Conservation (phyloP, 495 filamentous ascomycete genomes). For the Niebla homalea region DNA sequence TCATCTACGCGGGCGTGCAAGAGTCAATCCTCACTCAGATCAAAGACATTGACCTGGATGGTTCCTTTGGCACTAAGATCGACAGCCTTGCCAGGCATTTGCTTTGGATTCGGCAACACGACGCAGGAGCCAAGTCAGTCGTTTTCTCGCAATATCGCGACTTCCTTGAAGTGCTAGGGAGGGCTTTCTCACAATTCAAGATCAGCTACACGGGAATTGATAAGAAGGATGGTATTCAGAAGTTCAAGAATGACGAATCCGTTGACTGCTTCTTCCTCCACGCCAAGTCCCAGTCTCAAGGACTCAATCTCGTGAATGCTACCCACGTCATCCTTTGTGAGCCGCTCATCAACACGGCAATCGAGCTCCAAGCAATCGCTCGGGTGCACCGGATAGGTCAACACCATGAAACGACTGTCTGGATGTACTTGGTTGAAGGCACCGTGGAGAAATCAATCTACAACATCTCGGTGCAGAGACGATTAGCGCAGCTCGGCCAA, state of each 20-base stretch:
- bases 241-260: constrained; percentile 60
- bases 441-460: constrained; percentile 88
- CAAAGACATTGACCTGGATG: constrained; percentile 61
- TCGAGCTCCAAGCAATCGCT: constrained; percentile 88
- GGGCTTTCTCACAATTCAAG: constrained; percentile 50
- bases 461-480: constrained; percentile 62
- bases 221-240: constrained; percentile 45
- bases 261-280: constrained; percentile 81
- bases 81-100: constrained; percentile 72
- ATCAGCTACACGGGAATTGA: constrained; percentile 63
- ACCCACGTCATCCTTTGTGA: constrained; percentile 93
- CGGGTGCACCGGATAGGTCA: constrained; percentile 92
- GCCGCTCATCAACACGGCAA: constrained; percentile 78
- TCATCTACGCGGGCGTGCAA: constrained; percentile 69
- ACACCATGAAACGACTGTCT: constrained; percentile 74
- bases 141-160: constrained; percentile 79
- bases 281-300: constrained; percentile 73
- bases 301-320: constrained; percentile 81
- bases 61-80: constrained; percentile 77
- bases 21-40: constrained; percentile 62
- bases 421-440: constrained; percentile 79
- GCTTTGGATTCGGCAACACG: constrained; percentile 67
- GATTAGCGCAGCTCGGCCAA: constrained; percentile 60
- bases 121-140: constrained; percentile 80
- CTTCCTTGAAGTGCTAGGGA: constrained; percentile 61